A percentile compares a stretch with the other conserved stretches of the same genome.
Conservation (phyloP, 495 filamentous ascomycete species). For the Beverwykella pulmonaria region DNA sequence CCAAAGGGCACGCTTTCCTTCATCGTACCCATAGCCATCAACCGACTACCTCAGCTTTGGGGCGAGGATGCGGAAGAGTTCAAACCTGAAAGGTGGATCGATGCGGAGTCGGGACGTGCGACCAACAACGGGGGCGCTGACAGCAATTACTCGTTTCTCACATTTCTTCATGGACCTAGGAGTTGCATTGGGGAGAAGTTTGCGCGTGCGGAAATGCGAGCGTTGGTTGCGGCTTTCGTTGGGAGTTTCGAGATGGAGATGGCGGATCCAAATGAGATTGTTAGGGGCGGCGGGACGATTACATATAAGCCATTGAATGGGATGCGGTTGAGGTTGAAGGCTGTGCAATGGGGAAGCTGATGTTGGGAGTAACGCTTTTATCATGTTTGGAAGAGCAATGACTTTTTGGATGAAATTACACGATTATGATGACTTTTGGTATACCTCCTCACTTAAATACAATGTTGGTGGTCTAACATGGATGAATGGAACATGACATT, state of each 20-base stretch:
- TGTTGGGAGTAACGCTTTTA: not conserved
- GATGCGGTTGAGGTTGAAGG: constrained; percentile 35
- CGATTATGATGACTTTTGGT: not conserved
- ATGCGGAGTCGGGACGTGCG: constrained; percentile 24
- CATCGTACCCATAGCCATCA: constrained; percentile 43
- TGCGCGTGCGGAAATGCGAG: constrained; percentile 42
- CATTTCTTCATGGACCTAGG: constrained; percentile 44
- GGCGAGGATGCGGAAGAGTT: constrained; percentile 39
- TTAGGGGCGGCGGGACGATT: constrained; percentile 35
- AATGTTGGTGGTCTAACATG: no score
- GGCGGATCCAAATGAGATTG: constrained; percentile 36
- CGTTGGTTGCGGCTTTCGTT: constrained; percentile 39
- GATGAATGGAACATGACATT: no score
- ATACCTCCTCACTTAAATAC: no score
- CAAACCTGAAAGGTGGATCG: constrained; percentile 44
- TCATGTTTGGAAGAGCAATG: not conserved
- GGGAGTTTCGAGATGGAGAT: constrained; percentile 37
- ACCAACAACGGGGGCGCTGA: constrained; percentile 36
- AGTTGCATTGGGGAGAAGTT: constrained; percentile 45
- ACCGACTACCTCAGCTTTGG: constrained; percentile 41
- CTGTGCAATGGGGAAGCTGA: constrained; percentile 11
- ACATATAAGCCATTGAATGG: constrained; percentile 41
- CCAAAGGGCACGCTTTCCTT: constrained; percentile 37
- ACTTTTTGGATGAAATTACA: not conserved
- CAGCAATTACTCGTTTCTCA: constrained; percentile 40